Evolutionary conservation across 1,284 basidiomycete species (phyloP).

Genomic region (Earliella scabrosa): DNA sequence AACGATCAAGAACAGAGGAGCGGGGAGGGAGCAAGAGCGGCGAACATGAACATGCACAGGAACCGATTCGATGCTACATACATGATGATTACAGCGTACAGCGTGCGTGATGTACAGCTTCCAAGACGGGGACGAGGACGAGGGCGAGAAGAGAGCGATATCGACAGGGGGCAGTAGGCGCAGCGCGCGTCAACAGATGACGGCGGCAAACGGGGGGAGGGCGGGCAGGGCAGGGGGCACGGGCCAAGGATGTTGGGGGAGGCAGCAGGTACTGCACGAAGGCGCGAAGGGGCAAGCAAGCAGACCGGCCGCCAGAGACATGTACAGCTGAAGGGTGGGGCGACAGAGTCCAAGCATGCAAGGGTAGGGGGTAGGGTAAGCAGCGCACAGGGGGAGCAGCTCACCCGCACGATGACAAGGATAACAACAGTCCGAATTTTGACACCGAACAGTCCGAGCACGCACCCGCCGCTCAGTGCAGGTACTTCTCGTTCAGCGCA

Average conservation of each 20-base stretch:
- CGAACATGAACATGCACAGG: not conserved
- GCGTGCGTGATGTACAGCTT: conserved; percentile 8
- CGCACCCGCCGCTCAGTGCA: conserved; percentile 38
- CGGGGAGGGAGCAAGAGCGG: not conserved
- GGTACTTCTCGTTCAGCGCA: conserved; percentile 80
- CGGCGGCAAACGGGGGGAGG: not conserved
- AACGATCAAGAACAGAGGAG: not conserved
- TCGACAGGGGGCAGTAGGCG: no score
- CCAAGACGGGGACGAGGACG: not conserved
- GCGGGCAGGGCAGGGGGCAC: not conserved
- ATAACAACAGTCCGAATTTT: not conserved
- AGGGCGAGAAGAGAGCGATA: not conserved
- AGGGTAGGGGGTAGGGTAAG: not conserved
- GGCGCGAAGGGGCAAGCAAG: not conserved
- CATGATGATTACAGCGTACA: not conserved
- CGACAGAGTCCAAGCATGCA: conserved; percentile 1
- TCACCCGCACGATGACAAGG: not conserved
- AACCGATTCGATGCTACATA: not conserved
- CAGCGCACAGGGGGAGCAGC: not conserved
- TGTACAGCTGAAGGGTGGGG: not conserved
- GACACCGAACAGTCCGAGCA: not conserved
- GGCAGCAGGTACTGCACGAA: no score
- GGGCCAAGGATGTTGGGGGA: not conserved
- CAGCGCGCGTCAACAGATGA: no score
- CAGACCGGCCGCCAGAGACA: not conserved